These are phyloP conservation scores for Tolypocladium guangdongense DNA, from an alignment of 2,329 filamentous ascomycete genomes.

Conservation along the genomic window DNA sequence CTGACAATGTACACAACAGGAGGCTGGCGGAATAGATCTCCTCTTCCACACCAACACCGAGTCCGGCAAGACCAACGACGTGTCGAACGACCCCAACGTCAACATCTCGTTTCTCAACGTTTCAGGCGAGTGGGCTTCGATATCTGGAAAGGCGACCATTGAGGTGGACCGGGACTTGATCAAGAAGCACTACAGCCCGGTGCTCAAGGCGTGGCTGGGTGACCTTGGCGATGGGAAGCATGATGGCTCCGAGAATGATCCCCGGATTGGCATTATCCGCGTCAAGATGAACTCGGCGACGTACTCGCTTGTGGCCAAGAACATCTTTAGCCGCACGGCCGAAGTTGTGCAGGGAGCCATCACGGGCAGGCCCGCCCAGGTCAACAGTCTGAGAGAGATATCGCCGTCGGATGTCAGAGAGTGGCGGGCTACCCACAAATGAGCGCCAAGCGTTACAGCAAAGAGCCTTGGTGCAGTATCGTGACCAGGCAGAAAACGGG, in stretches of 20 bases:
- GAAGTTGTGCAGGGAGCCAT: conserved; percentile 68
- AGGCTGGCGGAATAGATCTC: conserved; percentile 67
- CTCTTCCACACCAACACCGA: conserved; percentile 90
- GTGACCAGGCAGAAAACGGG: too few species aligned
- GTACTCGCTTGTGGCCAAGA: conserved; percentile 56
- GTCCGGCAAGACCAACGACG: conserved; percentile 76
- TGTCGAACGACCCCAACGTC: conserved; percentile 59
- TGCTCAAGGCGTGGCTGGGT: conserved; percentile 75
- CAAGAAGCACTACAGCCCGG: conserved; percentile 62
- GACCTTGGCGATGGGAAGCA: conserved; percentile 76
- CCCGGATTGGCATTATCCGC: conserved; percentile 70
- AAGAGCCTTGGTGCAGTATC: neutral
- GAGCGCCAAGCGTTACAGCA: neutral
- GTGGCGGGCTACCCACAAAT: conserved; percentile 29
- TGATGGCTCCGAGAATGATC: conserved; percentile 71
- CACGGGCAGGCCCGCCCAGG: conserved; percentile 57
- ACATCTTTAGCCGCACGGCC: conserved; percentile 49
- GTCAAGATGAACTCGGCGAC: conserved; percentile 63
- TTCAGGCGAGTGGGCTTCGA: conserved; percentile 75
- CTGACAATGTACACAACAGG: conserved; percentile 34
- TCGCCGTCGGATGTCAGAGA: conserved; percentile 52
- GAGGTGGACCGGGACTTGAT: conserved; percentile 58
- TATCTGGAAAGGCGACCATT: conserved; percentile 63
- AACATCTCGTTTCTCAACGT: conserved; percentile 73
- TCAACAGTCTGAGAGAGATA: conserved; percentile 70